Evolutionary conservation across 768 basidiomycete species (phyloP).

Genomic region (Xerocomellus amylosporus): DNA sequence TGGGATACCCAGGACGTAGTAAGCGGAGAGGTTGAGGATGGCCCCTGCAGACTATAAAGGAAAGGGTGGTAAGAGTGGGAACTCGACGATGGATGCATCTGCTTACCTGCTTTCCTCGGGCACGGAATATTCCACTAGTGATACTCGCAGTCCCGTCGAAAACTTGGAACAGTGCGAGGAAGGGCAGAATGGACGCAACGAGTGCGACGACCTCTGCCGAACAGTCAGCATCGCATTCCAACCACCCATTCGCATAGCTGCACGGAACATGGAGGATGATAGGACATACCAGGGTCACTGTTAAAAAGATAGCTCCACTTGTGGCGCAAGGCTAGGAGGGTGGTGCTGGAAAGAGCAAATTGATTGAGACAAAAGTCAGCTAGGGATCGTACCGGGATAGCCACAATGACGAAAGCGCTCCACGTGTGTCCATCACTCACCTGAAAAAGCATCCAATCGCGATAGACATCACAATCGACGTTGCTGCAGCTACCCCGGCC

Average conservation of each 20-base stretch:
- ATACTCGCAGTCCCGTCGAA: slow-evolving; percentile 76
- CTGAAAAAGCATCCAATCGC: slow-evolving; percentile 64
- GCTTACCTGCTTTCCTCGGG: slow-evolving; percentile 70
- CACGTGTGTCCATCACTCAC: slow-evolving; percentile 31
- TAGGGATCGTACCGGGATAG: neutral
- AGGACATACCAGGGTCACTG: slow-evolving; percentile 49
- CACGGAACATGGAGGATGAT: neutral
- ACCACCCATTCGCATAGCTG: neutral
- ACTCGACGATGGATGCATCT: neutral
- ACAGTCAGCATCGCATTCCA: neutral
- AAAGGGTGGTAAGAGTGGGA: neutral
- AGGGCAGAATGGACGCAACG: slow-evolving; percentile 66
- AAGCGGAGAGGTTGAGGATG: slow-evolving; percentile 57
- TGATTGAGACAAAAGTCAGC: neutral
- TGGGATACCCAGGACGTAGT: slow-evolving; percentile 83
- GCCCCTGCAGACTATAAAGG: slow-evolving; percentile 61
- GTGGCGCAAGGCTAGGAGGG: slow-evolving; percentile 60
- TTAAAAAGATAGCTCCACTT: slow-evolving; percentile 78
- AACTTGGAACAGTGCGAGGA: slow-evolving; percentile 79
- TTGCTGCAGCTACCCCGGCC: slow-evolving; percentile 64
- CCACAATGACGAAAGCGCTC: neutral
- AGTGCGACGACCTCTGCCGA: slow-evolving; percentile 41
- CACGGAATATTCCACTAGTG: slow-evolving; percentile 74
- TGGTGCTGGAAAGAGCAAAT: slow-evolving; percentile 32
- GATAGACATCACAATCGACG: slow-evolving; percentile 65